Evolutionary conservation across 768 basidiomycete species (phyloP), one percentile per base, ranked within the genome.

Genomic region (Tephrocybe sp.): DNA sequence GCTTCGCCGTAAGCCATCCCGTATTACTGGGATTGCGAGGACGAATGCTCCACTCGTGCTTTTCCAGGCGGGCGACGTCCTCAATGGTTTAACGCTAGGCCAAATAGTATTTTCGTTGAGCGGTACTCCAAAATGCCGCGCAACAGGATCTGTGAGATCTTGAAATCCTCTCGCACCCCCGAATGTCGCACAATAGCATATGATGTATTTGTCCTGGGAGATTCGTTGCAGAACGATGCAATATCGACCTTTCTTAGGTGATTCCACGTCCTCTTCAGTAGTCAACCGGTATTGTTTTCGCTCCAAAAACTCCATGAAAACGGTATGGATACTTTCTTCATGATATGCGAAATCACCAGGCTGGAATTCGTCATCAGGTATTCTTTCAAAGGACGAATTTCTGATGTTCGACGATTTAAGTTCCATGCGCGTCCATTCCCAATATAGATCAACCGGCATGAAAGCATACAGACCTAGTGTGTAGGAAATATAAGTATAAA

Each of bases 121-220:
- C 25, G 72, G 69, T 38, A 74, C 55, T 16, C 67, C 66, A 54
- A 73, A 74, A 43, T 60, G 57, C 28, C 59, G 64, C 11, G 57
- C 64, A 13, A 68, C 47, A 24, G 59, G 58, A 32, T 58, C 52
- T 18, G 35, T 45, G 9, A 71, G 56, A 36, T 63, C 52, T 5
- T 58, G 46, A 22, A 55, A 56, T 35, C 47, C 49, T 32, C 51
- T 62, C 5, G 63, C 63, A 5, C 61, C 53, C 5, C 67, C 65
- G 35, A 67, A 71, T 18, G 72, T 69, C 22, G 69, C 65, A 50
- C 72, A 53, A 37, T 65, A 63, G 49, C 69, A 74, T 42, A 73
- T 65, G 35, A 71, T 58, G 46, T 73, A 71, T 37, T 41, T 40
- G 12, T 63, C 57, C 9, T 49, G 56, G 18, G 52, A 52, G 13